These are phyloP conservation scores for Monosporascus sp. DNA, from an alignment of 2,329 filamentous ascomycete genomes.

Conservation along the genomic window DNA sequence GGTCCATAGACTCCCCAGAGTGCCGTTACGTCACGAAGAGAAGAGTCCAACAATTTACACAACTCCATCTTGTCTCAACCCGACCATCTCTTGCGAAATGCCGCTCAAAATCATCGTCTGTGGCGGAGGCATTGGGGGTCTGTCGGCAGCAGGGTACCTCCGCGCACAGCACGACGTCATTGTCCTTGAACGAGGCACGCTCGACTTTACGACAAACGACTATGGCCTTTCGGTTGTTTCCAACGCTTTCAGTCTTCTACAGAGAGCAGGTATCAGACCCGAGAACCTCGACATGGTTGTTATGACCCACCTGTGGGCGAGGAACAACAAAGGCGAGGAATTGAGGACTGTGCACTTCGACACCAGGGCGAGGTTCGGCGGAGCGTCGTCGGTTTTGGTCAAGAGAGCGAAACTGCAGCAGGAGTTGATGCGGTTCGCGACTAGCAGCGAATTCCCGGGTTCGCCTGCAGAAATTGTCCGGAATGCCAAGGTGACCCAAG, in stretches of 20 bases:
- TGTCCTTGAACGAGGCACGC: slow-evolving; percentile 15
- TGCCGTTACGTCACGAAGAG: too few species aligned
- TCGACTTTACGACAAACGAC: slow-evolving; percentile 12
- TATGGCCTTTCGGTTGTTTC: slow-evolving; percentile 16
- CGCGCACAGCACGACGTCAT: slow-evolving; percentile 18
- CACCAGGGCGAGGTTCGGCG: slow-evolving; percentile 11
- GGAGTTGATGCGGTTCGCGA: slow-evolving; percentile 16
- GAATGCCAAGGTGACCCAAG: slow-evolving; percentile 14
- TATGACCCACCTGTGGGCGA: slow-evolving; percentile 15
- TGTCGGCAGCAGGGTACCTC: slow-evolving; percentile 18
- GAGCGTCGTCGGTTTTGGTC: slow-evolving; percentile 11
- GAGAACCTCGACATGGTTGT: slow-evolving; percentile 14
- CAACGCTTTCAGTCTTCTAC: slow-evolving; percentile 16
- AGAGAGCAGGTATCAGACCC: slow-evolving; percentile 11
- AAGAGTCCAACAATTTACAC: too few species aligned
- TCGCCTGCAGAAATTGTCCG: slow-evolving; percentile 8
- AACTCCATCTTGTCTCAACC: too few species aligned
- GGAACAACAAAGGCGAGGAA: slow-evolving; percentile 11
- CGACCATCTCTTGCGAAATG: slow-evolving; percentile 2
- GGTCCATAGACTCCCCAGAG: too few species aligned
- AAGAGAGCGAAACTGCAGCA: slow-evolving; percentile 14
- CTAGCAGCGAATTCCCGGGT: slow-evolving; percentile 9
- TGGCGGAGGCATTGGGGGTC: slow-evolving; percentile 17
- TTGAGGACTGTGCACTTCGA: slow-evolving; percentile 13
- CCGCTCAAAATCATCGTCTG: slow-evolving; percentile 16